Base-by-base conservation (phyloP, 495 filamentous ascomycete genomes). In the Polyplosphaeria fusca region DNA sequence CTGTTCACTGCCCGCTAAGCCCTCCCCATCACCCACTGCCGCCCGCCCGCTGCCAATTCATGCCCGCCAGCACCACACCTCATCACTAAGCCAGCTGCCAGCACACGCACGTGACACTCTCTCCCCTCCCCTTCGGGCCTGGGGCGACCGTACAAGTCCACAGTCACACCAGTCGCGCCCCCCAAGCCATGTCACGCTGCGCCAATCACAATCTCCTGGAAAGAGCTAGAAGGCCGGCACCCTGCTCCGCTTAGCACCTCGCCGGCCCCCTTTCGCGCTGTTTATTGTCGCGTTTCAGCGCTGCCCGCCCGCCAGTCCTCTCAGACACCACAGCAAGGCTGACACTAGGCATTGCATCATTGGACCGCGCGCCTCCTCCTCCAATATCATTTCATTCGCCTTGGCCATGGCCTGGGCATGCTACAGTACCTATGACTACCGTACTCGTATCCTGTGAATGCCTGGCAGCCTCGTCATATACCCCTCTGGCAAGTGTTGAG, bases 221-320 rank as follows among this genome's bases (percentile, higher is more conserved):
- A 62, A 45, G 41, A 57, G 59, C 52, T 62, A 52, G 59, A 62
- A 56, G 52, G 40, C 38, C 41, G 47, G 49, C 47, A 52, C 49
- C 5, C 9, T 1, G 27, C 26, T 19, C 47, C 35, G 40, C 41
- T 13, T 11, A n/a, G 30, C 7, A 35, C 30, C 30, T 14, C 30
- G n/a, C n/a, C n/a, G n/a, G n/a, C n/a, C n/a, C n/a, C n/a, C n/a
- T n/a, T n/a, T n/a, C n/a, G n/a, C n/a, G n/a, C n/a, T n/a, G n/a
- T n/a, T n/a, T n/a, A n/a, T n/a, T n/a, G n/a, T n/a, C n/a, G n/a
- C n/a, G n/a, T n/a, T n/a, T 14, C 16, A 46, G 42, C n/a, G n/a
- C n/a, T n/a, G n/a, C n/a, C n/a, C n/a, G n/a, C n/a, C n/a, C n/a
- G n/a, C n/a, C n/a, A n/a, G n/a, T n/a, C n/a, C n/a, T n/a, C n/a